Evolutionary conservation across 768 basidiomycete species (phyloP).

Genomic region (Multifurca ochricompacta): DNA sequence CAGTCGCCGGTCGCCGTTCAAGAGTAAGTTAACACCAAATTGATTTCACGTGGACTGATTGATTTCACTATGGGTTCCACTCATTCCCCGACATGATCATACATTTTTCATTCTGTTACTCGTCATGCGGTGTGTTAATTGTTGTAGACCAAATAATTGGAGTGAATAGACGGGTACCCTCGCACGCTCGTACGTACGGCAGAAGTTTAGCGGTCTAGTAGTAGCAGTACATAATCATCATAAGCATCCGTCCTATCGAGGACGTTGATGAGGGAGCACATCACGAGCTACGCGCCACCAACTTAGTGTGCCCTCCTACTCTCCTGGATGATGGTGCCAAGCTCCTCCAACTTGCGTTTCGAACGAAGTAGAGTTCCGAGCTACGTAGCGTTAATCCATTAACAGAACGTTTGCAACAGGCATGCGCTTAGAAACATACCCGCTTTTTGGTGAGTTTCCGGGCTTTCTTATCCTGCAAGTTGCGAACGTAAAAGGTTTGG

Average conservation of each 20-base stretch:
- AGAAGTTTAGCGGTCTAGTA: slow-evolving; percentile 4
- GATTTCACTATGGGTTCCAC: not conserved
- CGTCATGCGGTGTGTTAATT: no score
- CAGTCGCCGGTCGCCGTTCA: not conserved
- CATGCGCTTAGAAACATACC: slow-evolving; percentile 45
- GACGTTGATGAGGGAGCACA: not conserved
- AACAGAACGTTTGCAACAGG: not conserved
- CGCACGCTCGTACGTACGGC: no score
- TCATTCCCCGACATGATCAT: not conserved
- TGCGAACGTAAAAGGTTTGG: not conserved
- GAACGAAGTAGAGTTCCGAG: slow-evolving; percentile 97
- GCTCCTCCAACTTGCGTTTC: slow-evolving; percentile 98
- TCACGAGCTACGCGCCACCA: not conserved
- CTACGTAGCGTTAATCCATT: slow-evolving; percentile 33
- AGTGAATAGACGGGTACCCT: slow-evolving; percentile 12
- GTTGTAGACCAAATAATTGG: no score
- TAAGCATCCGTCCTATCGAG: not conserved
- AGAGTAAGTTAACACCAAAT: not conserved
- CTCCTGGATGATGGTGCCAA: slow-evolving; percentile 86
- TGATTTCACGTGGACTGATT: not conserved
- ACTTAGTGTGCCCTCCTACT: slow-evolving; percentile 63
- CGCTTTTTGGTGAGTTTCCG: slow-evolving; percentile 99
- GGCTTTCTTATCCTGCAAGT: slow-evolving; percentile 89
- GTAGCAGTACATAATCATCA: slow-evolving; percentile 18
- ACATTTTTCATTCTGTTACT: no score